Percentiles rank a stretch among this genome's conserved stretches.
Evolutionary conservation across 768 basidiomycete genomes (phyloP).

Genomic region (Fomitopsis serialis): DNA sequence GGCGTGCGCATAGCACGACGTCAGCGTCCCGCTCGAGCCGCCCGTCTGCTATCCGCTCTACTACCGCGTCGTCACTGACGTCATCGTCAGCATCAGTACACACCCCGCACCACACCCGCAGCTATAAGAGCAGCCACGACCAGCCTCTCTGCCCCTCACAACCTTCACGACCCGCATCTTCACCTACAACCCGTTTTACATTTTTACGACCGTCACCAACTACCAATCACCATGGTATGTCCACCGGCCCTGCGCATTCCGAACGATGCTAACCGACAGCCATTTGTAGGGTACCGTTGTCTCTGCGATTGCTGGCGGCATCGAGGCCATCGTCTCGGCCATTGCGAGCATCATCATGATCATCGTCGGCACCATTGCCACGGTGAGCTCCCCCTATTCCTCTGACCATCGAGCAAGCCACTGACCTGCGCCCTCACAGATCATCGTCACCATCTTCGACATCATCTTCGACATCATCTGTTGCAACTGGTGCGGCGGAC

Average conservation of each 20-base stretch:
- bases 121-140: background rate
- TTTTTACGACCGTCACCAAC: conserved; percentile 1
- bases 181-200: conserved; percentile 1
- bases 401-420: background rate
- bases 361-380: conserved; percentile 53
- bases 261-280: background rate
- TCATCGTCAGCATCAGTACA: background rate
- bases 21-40: too few relatives aligned
- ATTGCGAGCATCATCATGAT: conserved; percentile 56
- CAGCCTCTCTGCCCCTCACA: background rate
- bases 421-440: conserved; percentile 28
- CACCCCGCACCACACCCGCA: background rate
- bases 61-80: background rate
- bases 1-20: too few relatives aligned
- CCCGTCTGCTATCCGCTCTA: too few relatives aligned
- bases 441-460: conserved; percentile 62
- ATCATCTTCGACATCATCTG: conserved; percentile 46
- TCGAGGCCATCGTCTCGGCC: conserved; percentile 55
- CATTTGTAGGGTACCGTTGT: conserved; percentile 49
- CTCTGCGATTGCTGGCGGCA: conserved; percentile 58
- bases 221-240: conserved; percentile 10
- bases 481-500: conserved; percentile 31
- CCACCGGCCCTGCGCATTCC: background rate
- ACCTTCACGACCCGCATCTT: background rate
- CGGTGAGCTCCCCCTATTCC: conserved; percentile 33